Evolutionary conservation across 345 rosid species (phyloP).

Genomic region (Salix caprea): DNA sequence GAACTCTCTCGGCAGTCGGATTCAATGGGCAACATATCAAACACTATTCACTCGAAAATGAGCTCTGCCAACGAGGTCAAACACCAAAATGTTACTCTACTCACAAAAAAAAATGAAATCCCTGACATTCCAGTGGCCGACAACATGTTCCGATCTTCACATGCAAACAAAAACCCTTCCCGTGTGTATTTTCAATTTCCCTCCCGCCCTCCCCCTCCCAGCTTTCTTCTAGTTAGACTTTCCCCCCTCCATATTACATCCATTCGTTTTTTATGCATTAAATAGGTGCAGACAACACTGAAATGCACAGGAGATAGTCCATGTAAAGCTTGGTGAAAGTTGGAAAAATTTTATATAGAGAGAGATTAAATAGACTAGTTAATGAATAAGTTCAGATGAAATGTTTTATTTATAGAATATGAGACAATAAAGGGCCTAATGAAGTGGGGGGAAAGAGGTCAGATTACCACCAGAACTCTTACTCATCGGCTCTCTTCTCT

Average conservation of each 20-base stretch:
- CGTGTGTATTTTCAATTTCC: neutral
- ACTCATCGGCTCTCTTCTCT: conserved; percentile 3
- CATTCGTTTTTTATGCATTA: neutral
- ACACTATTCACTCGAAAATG: conserved; percentile 1
- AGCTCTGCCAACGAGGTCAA: conserved; percentile 39
- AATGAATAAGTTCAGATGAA: neutral
- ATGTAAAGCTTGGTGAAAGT: neutral
- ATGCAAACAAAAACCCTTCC: conserved; percentile 29
- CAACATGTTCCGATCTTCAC: conserved; percentile 37
- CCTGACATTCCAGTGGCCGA: conserved; percentile 40
- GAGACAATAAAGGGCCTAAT: neutral
- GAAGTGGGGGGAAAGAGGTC: neutral
- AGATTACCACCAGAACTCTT: conserved; percentile 25
- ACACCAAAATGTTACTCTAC: conserved; percentile 1
- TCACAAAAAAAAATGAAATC: neutral
- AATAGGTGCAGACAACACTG: neutral
- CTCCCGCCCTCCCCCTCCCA: neutral
- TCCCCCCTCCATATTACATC: neutral
- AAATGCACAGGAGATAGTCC: neutral
- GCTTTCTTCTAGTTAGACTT: neutral
- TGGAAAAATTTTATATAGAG: neutral
- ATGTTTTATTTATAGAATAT: conserved; percentile 1
- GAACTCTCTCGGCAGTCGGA: neutral
- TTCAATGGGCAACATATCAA: neutral
- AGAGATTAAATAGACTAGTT: neutral